Conservation (phyloP, 495 filamentous ascomycete genomes). For the Hyaloscypha variabilis region DNA sequence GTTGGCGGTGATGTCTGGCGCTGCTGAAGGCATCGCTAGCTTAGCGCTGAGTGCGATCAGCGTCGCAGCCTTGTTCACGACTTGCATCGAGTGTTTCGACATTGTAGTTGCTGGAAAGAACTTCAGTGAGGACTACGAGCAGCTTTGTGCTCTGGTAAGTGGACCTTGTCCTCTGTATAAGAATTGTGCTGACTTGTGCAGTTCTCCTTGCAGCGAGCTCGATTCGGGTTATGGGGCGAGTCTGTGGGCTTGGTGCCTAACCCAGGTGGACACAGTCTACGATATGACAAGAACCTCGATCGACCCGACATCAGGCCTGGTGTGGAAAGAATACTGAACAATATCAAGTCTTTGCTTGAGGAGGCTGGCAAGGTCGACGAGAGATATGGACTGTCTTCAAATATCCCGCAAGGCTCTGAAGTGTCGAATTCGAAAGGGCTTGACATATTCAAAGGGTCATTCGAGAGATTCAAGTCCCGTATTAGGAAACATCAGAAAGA, state of each 20-base stretch:
- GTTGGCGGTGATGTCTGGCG: slow-evolving; percentile 10
- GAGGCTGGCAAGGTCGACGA: slow-evolving; percentile 14
- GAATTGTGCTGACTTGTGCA: slow-evolving; percentile 4
- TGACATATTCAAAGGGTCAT: slow-evolving; percentile 17
- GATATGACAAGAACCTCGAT: slow-evolving; percentile 17
- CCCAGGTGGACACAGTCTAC: background rate
- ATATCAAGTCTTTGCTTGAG: slow-evolving; percentile 15
- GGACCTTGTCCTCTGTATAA: background rate
- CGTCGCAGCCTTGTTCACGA: slow-evolving; percentile 21
- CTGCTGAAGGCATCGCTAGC: slow-evolving; percentile 11
- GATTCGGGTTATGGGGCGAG: slow-evolving; percentile 29
- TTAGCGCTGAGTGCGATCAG: slow-evolving; percentile 15
- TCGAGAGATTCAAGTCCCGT: slow-evolving; percentile 15
- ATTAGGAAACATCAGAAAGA: slow-evolving; percentile 26
- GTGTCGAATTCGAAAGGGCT: background rate
- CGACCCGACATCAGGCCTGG: slow-evolving; percentile 16
- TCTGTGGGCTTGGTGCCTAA: slow-evolving; percentile 27
- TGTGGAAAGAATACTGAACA: slow-evolving; percentile 5
- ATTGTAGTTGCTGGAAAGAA: slow-evolving; percentile 17
- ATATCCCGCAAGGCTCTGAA: background rate
- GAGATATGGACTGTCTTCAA: slow-evolving; percentile 12
- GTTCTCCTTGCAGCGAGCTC: slow-evolving; percentile 25
- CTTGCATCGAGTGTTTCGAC: slow-evolving; percentile 19
- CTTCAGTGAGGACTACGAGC: slow-evolving; percentile 28
- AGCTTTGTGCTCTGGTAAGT: slow-evolving; percentile 27